phyloP scores from a whole-genome alignment of 2,329 filamentous ascomycete genomes.

The Aspergillus sp. region DNA sequence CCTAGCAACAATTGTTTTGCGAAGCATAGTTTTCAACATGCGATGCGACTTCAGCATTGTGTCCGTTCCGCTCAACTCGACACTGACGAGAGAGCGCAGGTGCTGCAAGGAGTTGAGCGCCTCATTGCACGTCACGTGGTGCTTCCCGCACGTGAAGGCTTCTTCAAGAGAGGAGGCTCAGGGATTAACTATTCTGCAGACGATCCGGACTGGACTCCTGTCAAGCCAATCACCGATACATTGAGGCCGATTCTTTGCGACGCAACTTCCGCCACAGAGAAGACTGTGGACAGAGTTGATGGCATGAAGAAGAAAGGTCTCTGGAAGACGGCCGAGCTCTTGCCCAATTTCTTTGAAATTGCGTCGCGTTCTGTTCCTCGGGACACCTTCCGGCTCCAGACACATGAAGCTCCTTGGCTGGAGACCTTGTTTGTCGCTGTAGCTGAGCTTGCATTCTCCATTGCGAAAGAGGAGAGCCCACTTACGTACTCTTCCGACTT shows the following conservation, averaged over 20 bases:
- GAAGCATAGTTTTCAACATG: constrained; percentile 28
- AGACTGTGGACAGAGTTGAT: background rate
- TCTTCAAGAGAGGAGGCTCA: constrained; percentile 28
- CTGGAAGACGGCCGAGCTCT: constrained; percentile 28
- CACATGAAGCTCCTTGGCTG: constrained; percentile 44
- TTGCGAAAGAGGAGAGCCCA: constrained; percentile 22
- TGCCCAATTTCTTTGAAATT: constrained; percentile 40
- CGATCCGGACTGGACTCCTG: constrained; percentile 27
- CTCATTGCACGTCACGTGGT: constrained; percentile 37
- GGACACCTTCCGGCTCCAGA: constrained; percentile 37
- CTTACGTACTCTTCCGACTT: constrained; percentile 22
- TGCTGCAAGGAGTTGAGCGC: constrained; percentile 30
- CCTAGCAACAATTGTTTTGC: constrained; percentile 31
- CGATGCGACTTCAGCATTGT: constrained; percentile 26
- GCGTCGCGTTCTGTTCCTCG: constrained; percentile 41
- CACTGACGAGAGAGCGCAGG: constrained; percentile 24
- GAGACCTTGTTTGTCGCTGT: constrained; percentile 43
- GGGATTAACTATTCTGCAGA: constrained; percentile 29
- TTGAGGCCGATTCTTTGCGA: constrained; percentile 30
- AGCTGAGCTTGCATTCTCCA: constrained; percentile 33
- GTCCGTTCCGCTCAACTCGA: constrained; percentile 21
- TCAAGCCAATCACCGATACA: constrained; percentile 31
- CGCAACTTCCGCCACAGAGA: constrained; percentile 1
- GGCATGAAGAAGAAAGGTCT: constrained; percentile 8
- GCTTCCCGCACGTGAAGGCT: constrained; percentile 32